Percentiles rank a stretch among this genome's conserved stretches.
phyloP scores from a whole-genome alignment of 2,329 filamentous ascomycete species.

The Aspergillus vadensis region DNA sequence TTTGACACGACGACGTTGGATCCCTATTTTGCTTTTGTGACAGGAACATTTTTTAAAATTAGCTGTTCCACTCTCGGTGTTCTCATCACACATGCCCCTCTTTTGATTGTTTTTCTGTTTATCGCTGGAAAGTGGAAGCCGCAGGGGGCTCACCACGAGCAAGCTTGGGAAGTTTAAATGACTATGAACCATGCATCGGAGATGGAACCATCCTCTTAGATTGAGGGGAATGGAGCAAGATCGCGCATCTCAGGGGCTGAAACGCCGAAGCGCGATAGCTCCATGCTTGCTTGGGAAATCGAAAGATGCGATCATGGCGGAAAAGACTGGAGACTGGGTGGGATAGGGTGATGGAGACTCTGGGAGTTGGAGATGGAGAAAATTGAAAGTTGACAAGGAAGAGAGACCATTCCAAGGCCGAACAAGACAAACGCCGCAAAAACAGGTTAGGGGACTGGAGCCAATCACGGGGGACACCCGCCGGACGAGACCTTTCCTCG shows the following conservation, averaged over 20 bases:
- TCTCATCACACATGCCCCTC: neutral
- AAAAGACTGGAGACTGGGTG: neutral
- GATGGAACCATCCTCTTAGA: neutral
- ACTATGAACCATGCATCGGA: neutral
- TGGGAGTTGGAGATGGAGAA: no score
- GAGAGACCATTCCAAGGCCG: neutral
- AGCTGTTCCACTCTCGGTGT: neutral
- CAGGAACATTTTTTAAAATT: neutral
- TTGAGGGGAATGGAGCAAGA: conserved; percentile 1
- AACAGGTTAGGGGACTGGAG: neutral
- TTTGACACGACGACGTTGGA: neutral
- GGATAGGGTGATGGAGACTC: no score
- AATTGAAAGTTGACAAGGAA: no score
- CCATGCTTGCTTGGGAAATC: conserved; percentile 3
- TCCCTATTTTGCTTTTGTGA: neutral
- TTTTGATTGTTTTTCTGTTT: neutral
- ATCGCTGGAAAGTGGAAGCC: neutral
- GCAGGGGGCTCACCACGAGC: no score
- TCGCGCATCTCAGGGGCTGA: conserved; percentile 13
- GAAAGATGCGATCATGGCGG: neutral
- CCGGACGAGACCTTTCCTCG: neutral
- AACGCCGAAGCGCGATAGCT: conserved; percentile 14
- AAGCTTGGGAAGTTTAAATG: neutral
- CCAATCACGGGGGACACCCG: neutral
- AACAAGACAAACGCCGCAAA: neutral